A percentile compares a stretch with the other conserved stretches of the same genome.
Evolutionary conservation across 768 basidiomycete genomes (phyloP).

Genomic region (Hortiboletus campestris): DNA sequence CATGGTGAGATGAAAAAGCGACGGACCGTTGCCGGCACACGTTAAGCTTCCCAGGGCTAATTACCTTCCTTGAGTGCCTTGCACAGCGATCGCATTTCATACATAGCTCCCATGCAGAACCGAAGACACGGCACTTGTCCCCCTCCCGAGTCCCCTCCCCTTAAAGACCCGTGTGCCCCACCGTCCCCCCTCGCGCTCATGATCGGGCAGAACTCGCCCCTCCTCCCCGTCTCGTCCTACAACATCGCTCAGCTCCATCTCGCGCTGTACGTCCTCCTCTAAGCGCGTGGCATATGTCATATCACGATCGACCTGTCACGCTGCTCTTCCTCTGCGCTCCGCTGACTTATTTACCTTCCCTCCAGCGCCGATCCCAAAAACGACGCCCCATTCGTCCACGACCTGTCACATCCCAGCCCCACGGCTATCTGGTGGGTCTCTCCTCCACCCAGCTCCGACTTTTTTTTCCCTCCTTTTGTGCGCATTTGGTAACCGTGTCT

Average conservation of each 20-base stretch:
- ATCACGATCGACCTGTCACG: conserved; percentile 31
- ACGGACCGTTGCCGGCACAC: conserved; percentile 33
- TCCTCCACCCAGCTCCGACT: conserved; percentile 11
- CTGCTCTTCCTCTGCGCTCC: too few species aligned
- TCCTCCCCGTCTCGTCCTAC: conserved; percentile 50
- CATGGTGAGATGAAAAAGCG: conserved; percentile 29
- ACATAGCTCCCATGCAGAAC: conserved; percentile 6
- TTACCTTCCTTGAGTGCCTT: conserved; percentile 33
- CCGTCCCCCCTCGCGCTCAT: conserved; percentile 35
- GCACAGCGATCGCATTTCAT: conserved; percentile 36
- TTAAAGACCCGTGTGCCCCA: conserved; percentile 27
- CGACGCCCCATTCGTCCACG: conserved; percentile 42
- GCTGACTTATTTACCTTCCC: conserved; percentile 16
- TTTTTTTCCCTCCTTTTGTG: conserved; percentile 6
- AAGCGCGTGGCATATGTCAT: conserved; percentile 32
- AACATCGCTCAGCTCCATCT: conserved; percentile 64
- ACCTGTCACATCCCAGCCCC: conserved; percentile 34
- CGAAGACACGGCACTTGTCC: background rate
- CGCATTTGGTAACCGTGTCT: too few species aligned
- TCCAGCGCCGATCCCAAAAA: conserved; percentile 40
- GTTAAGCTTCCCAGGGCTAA: conserved; percentile 35
- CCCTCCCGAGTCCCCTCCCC: too few species aligned
- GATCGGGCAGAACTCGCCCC: conserved; percentile 52
- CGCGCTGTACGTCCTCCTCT: conserved; percentile 47
- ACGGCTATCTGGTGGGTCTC: conserved; percentile 46